Percentiles rank a stretch among this genome's conserved stretches.
Evolutionary conservation across 305 asterid species (phyloP).

Genomic region (Striga hermonthica): DNA sequence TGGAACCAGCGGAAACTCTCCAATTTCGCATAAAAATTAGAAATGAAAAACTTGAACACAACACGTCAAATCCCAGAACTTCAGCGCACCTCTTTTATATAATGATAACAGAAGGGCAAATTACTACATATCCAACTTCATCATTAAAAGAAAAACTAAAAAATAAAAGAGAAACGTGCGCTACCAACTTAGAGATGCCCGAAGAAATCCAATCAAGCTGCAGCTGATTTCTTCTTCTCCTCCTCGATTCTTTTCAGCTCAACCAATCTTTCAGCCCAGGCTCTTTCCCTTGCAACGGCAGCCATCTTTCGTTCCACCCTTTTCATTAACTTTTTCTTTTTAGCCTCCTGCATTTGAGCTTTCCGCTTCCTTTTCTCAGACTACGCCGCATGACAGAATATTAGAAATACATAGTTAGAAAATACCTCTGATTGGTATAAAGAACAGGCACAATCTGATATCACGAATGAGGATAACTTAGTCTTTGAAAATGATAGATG

Average conservation of each 20-base stretch:
- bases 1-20: too few relatives aligned
- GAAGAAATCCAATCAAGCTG: constrained; percentile 34
- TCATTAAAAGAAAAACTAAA: neutral
- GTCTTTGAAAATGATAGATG: neutral
- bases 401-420: constrained; percentile 1
- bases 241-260: constrained; percentile 80
- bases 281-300: constrained; percentile 89
- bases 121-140: constrained; percentile 6
- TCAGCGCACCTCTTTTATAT: too few relatives aligned
- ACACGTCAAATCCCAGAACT: too few relatives aligned
- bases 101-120: too few relatives aligned
- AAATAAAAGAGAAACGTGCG: neutral
- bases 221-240: constrained; percentile 55
- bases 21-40: too few relatives aligned
- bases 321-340: constrained; percentile 57
- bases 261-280: constrained; percentile 72
- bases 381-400: constrained; percentile 30
- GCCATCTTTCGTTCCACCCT: constrained; percentile 96
- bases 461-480: neutral
- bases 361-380: constrained; percentile 78
- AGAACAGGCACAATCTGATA: neutral
- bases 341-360: constrained; percentile 75
- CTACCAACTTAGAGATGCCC: neutral
- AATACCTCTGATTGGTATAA: neutral
- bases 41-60: too few relatives aligned